These are phyloP conservation scores for Colletotrichum tanaceti DNA, from an alignment of 2,329 filamentous ascomycete genomes.

Conservation along the genomic window DNA sequence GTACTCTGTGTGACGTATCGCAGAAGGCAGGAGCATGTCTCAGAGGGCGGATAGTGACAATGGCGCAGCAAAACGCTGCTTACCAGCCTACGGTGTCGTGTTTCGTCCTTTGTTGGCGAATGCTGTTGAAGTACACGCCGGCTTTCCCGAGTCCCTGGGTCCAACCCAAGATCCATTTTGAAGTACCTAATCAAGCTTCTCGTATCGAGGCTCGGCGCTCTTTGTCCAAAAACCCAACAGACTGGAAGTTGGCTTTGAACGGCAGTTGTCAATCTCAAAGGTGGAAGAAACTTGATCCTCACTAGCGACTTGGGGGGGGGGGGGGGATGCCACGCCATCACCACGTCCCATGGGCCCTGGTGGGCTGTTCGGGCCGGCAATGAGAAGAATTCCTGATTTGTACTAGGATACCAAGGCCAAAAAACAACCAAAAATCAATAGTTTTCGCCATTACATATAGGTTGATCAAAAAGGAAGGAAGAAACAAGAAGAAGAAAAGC, in stretches of 20 bases:
- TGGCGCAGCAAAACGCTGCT: constrained; percentile 12
- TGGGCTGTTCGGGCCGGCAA: neutral
- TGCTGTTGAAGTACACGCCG: constrained; percentile 10
- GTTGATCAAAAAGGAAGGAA: neutral
- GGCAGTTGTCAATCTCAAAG: constrained; percentile 16
- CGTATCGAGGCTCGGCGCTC: constrained; percentile 22
- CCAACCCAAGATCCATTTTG: constrained; percentile 3
- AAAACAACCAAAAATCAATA: constrained; percentile 16
- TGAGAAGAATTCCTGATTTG: constrained; percentile 1
- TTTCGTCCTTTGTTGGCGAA: constrained; percentile 29
- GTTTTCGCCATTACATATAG: neutral
- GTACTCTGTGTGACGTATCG: neutral
- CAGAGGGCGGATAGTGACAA: constrained; percentile 3
- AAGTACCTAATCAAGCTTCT: neutral
- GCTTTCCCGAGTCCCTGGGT: constrained; percentile 16
- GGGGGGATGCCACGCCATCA: neutral
- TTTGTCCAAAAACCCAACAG: constrained; percentile 14
- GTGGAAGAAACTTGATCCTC: neutral
- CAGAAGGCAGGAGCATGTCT: constrained; percentile 9
- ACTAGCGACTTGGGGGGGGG: neutral
- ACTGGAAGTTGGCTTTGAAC: neutral
- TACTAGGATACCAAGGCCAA: neutral
- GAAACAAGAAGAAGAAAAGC: neutral
- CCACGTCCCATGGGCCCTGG: neutral
- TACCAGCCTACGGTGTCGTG: constrained; percentile 16